These are phyloP conservation scores for Talaromyces thailandensis DNA, from an alignment of 495 filamentous ascomycete genomes.

Conservation along the genomic window DNA sequence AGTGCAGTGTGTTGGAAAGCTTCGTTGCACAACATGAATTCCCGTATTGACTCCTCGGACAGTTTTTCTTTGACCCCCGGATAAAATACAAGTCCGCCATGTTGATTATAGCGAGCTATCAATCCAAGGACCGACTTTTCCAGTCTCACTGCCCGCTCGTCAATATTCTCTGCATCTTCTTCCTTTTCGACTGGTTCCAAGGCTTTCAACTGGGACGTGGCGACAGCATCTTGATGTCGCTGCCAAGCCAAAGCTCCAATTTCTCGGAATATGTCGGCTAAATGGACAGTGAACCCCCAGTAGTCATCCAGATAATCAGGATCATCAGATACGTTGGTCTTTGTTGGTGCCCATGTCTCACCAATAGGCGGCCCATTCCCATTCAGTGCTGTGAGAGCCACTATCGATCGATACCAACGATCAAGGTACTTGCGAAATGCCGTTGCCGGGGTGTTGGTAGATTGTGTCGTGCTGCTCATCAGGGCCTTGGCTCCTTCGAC, in stretches of 20 bases:
- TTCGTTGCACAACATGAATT: conserved; percentile 37
- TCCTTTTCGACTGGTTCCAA: conserved; percentile 7
- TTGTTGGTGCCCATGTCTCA: conserved; percentile 9
- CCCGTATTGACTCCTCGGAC: conserved; percentile 23
- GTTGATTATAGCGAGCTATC: conserved; percentile 25
- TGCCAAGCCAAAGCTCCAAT: conserved; percentile 37
- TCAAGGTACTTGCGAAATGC: conserved; percentile 36
- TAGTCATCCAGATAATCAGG: conserved; percentile 40
- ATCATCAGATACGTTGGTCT: neutral
- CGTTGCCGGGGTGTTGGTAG: conserved; percentile 12
- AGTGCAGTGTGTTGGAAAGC: conserved; percentile 38
- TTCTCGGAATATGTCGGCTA: conserved; percentile 32
- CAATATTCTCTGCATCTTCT: conserved; percentile 17
- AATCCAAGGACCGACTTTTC: conserved; percentile 27
- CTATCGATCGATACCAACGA: conserved; percentile 39
- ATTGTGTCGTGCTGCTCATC: conserved; percentile 19
- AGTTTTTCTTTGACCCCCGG: conserved; percentile 29
- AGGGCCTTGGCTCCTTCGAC: conserved; percentile 35
- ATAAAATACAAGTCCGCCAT: conserved; percentile 25
- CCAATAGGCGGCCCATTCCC: conserved; percentile 38
- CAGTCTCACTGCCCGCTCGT: conserved; percentile 23
- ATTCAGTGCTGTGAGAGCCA: conserved; percentile 36
- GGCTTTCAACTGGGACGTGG: neutral
- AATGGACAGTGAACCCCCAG: conserved; percentile 35
- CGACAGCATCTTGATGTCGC: conserved; percentile 12